A percentile compares a stretch with the other conserved stretches of the same genome.
Evolutionary conservation across 345 rosid species (phyloP).

Genomic region (Viola odorata): DNA sequence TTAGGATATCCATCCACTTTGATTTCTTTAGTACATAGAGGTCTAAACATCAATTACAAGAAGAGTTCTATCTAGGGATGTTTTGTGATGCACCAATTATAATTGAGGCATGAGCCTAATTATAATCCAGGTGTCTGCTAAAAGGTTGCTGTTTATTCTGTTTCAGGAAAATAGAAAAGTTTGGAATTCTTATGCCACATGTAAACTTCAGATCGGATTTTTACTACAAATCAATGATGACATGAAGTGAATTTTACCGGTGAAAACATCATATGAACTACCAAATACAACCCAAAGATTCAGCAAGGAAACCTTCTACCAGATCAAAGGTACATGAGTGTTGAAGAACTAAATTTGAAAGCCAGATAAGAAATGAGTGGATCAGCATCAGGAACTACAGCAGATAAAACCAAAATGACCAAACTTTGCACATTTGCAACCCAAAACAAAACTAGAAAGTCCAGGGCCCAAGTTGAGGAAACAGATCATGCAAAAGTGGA

Average conservation of each 20-base stretch:
- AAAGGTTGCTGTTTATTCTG: not conserved
- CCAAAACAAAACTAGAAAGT: constrained; percentile 2
- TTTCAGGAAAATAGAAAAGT: not conserved
- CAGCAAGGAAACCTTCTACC: not conserved
- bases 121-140: too few relatives aligned
- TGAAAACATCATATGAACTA: not conserved
- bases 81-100: too few relatives aligned
- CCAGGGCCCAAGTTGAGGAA: constrained; percentile 1
- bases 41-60: too few relatives aligned
- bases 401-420: not conserved
- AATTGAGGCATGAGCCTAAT: too few relatives aligned
- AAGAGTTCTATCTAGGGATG: too few relatives aligned
- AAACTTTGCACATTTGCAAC: not conserved
- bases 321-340: not conserved
- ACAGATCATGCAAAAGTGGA: constrained; percentile 17
- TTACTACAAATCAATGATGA: not conserved
- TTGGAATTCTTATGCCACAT: not conserved
- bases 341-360: not conserved
- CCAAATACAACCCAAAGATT: constrained; percentile 12
- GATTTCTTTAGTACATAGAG: too few relatives aligned
- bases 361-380: not conserved
- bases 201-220: constrained; percentile 1
- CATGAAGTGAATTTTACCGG: not conserved
- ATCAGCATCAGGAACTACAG: constrained; percentile 4
- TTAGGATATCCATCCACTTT: too few relatives aligned